phyloP scores from a whole-genome alignment of 139 green algal genomes.

The Chlamydomonas sp. region DNA sequence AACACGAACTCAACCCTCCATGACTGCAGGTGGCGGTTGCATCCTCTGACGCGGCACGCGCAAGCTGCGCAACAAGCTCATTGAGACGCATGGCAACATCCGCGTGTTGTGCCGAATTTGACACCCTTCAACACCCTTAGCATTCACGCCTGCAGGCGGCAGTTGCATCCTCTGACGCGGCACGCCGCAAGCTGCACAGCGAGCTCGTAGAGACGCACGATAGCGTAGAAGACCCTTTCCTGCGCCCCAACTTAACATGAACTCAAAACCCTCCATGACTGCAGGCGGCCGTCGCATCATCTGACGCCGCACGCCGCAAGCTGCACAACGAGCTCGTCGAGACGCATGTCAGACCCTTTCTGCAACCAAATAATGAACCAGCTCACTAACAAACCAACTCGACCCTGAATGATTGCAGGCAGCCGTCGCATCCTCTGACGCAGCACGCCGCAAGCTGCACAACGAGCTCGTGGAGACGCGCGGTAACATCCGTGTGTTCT shows the following conservation, averaged over 20 bases:
- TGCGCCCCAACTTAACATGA: no score
- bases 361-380: no score
- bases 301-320: conserved; percentile 48
- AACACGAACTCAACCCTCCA: no score
- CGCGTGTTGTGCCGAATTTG: conserved; percentile 84
- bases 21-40: conserved; percentile 55
- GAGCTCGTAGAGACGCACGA: conserved; percentile 78
- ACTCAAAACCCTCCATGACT: no score
- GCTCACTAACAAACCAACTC: no score
- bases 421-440: conserved; percentile 51
- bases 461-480: conserved; percentile 72
- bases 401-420: conserved; percentile 37
- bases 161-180: conserved; percentile 43
- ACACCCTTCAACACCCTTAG: no score
- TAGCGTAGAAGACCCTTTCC: no score
- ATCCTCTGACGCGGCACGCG: conserved; percentile 47
- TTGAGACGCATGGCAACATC: conserved; percentile 80
- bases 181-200: conserved; percentile 70
- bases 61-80: conserved; percentile 74
- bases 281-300: conserved; percentile 49
- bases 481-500: conserved; percentile 82
- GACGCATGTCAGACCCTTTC: conserved; percentile 69
- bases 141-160: no score
- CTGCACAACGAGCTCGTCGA: conserved; percentile 83
- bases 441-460: conserved; percentile 59